These are phyloP conservation scores for Rhytidhysteron rufulum DNA, from an alignment of 2,329 filamentous ascomycete genomes.

Conservation along the genomic window DNA sequence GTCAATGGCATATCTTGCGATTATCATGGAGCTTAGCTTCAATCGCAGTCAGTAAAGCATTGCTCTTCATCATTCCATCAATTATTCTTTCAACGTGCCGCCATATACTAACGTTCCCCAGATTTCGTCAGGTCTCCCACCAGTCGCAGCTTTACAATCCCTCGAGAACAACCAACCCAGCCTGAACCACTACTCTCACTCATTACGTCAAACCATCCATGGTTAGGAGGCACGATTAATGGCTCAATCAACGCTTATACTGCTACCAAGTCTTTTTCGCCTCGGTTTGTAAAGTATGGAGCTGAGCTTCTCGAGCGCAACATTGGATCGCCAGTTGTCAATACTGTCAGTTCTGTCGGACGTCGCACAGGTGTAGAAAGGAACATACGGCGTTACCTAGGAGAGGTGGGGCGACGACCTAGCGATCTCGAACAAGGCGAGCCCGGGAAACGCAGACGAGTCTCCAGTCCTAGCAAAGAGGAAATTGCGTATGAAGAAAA, in stretches of 20 bases:
- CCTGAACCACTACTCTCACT: constrained; percentile 81
- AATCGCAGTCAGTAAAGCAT: too few species aligned
- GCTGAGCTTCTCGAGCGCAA: constrained; percentile 89
- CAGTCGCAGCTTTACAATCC: constrained; percentile 25
- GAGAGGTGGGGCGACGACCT: constrained; percentile 50
- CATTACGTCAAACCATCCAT: constrained; percentile 81
- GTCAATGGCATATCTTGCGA: too few species aligned
- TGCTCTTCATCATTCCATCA: too few species aligned
- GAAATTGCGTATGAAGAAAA: constrained; percentile 49
- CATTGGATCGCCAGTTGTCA: constrained; percentile 75
- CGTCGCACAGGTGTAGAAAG: constrained; percentile 84
- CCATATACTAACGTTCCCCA: constrained; percentile 23
- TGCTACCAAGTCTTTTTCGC: constrained; percentile 84
- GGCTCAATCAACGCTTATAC: constrained; percentile 82
- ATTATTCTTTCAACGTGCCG: too few species aligned
- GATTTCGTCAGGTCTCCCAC: constrained; percentile 42
- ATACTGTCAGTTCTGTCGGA: constrained; percentile 79
- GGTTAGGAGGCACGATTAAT: constrained; percentile 80
- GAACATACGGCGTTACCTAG: constrained; percentile 79
- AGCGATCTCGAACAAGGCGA: constrained; percentile 46
- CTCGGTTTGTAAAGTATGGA: constrained; percentile 77
- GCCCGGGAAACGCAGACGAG: constrained; percentile 40
- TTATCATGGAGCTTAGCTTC: too few species aligned
- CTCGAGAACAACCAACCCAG: constrained; percentile 44
- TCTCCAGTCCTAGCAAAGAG: constrained; percentile 32